A percentile compares a stretch with the other conserved stretches of the same genome.
phyloP scores from a whole-genome alignment of 129 eudicot genomes.

The sunflower (Helianthus annuus) region HanXRQr2.0-SUNRISE NC_035440.2:131122799-131123298 shows the following conservation, averaged over 20 bases:
- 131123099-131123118: slow-evolving; percentile 75
- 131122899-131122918: slow-evolving; percentile 68
- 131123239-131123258: not conserved
- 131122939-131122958: not conserved
- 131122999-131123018: slow-evolving; percentile 72
- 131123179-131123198: slow-evolving; percentile 79
- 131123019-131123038: slow-evolving; percentile 73
- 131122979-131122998: slow-evolving; percentile 36
- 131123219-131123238: slow-evolving; percentile 79
- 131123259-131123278: too few species aligned
- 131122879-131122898: slow-evolving; percentile 99
- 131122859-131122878: slow-evolving; percentile 94
- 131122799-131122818: slow-evolving; percentile 98
- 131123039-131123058: slow-evolving; percentile 78
- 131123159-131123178: slow-evolving; percentile 77
- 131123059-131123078: slow-evolving; percentile 80
- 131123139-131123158: slow-evolving; percentile 72
- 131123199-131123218: slow-evolving; percentile 68
- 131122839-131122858: slow-evolving; percentile 86
- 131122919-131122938: not conserved
- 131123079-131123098: slow-evolving; percentile 73
- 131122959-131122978: not conserved
- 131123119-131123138: slow-evolving; percentile 87
- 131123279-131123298: too few species aligned
- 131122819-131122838: slow-evolving; percentile 96